Base-by-base conservation (phyloP, 1,284 basidiomycete genomes). In the Athelia psychrophila region DNA sequence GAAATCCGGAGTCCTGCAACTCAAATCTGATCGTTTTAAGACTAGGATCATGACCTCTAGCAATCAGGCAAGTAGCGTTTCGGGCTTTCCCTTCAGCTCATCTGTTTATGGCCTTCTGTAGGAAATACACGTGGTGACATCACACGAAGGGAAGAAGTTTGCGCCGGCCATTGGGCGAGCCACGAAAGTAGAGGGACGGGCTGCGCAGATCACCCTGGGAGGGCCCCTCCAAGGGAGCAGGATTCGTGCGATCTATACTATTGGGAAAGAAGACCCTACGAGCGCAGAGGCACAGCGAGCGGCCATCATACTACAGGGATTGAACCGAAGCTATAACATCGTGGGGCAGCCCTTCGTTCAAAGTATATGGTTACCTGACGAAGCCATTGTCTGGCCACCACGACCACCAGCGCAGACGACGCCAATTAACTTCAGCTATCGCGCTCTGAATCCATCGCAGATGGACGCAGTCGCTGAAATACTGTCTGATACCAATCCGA, bases 311-410 rank as follows among this genome's bases (percentile, higher is more conserved):
- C 74, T 83, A 3, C 66, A 64, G 18, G 68, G 76, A 40, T 69
- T 88, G 3, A 82, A 87, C 59, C 79, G 80, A 2, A 56, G 58
- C 5, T 51, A 64, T 23, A 60, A 67, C 12, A 52, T 79, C 20
- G 62, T 77, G 36, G 62, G 72, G 20, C 84, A 74, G 55, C 78
- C 82, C 3, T 88, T 83, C 77, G 67, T 84, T 18, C 66, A 76
- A 30, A 79, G 78, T 55, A 80, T 88, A 38, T 84, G 74, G 65
- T 71, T 77, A 46, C 65, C 65, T 1, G 49, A 45, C 2, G 35
- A 38, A 48, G 51, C n/a, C 44, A 35, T 42, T 42, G 20, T 42
- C 53, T 15, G 13, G 44, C 33, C 20, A 38, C 30, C 23, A 48
- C 47, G 50, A 54, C 53, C 58, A 57, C 58, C 59, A 9, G 20